Evolutionary conservation across 2,329 filamentous ascomycete genomes (phyloP).

Genomic region (Hymenoscyphus infarciens): DNA sequence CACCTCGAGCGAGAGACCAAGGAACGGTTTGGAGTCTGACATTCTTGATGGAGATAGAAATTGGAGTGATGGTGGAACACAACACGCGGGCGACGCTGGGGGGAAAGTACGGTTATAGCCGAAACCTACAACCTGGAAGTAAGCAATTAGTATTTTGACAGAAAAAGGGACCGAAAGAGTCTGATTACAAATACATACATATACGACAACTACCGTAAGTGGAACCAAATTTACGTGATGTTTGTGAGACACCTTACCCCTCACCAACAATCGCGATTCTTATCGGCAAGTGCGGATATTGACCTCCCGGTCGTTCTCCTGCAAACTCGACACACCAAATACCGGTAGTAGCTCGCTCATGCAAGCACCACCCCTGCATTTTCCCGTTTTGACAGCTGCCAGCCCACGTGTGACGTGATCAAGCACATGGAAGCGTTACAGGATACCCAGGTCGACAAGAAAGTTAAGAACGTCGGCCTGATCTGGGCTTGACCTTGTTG

Average conservation of each 20-base stretch:
- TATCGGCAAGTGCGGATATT: neutral
- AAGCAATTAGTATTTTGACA: too few relatives aligned
- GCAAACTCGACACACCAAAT: neutral
- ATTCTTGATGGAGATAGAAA: conserved; percentile 2
- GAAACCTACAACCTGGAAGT: too few relatives aligned
- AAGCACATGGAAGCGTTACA: neutral
- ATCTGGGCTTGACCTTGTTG: neutral
- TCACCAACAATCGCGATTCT: neutral
- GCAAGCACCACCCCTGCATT: neutral
- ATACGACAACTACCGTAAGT: too few relatives aligned
- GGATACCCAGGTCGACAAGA: neutral
- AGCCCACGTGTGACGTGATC: neutral
- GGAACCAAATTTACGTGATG: too few relatives aligned
- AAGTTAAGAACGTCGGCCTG: neutral
- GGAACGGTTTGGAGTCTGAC: neutral
- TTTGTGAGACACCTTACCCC: neutral
- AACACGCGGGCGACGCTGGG: neutral
- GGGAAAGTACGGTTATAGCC: too few relatives aligned
- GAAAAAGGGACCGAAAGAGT: too few relatives aligned
- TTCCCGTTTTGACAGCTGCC: neutral
- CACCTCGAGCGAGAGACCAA: conserved; percentile 14
- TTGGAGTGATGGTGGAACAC: neutral
- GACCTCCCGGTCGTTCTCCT: neutral
- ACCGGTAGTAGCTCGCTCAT: neutral
- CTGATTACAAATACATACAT: too few relatives aligned